phyloP scores from a whole-genome alignment of 2,329 filamentous ascomycete genomes.

The Tolypocladium ovalisporum region DNA sequence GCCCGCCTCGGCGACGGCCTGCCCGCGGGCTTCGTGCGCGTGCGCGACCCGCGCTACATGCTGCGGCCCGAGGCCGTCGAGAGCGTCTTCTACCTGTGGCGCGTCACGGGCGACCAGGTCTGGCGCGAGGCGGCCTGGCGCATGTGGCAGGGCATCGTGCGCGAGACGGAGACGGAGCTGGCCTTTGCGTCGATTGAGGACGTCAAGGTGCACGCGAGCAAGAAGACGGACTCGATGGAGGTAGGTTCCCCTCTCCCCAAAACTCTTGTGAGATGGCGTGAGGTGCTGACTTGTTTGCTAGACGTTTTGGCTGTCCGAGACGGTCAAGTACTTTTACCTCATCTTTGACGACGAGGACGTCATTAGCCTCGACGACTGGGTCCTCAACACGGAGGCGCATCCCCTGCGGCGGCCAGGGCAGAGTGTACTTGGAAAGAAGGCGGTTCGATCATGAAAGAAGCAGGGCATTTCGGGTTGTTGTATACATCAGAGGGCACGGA shows the following conservation, averaged over 20 bases:
- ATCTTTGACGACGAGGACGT: constrained; percentile 54
- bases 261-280: too few species aligned
- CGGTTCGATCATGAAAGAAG: too few species aligned
- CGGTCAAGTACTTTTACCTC: constrained; percentile 68
- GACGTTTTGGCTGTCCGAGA: constrained; percentile 67
- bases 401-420: constrained; percentile 26
- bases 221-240: constrained; percentile 52
- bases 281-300: constrained; percentile 8
- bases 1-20: constrained; percentile 13
- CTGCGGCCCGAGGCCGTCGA: constrained; percentile 41
- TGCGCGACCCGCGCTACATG: constrained; percentile 30
- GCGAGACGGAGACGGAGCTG: constrained; percentile 29
- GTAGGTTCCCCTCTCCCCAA: constrained; percentile 15
- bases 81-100: constrained; percentile 40
- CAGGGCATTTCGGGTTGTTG: too few species aligned
- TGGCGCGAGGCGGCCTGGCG: constrained; percentile 35
- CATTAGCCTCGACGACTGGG: constrained; percentile 60
- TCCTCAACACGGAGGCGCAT: constrained; percentile 50
- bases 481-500: too few species aligned
- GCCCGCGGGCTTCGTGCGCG: constrained; percentile 47
- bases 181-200: constrained; percentile 31
- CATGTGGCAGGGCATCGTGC: constrained; percentile 33
- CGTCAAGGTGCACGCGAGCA: constrained; percentile 17
- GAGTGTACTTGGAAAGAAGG: not conserved
- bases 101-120: constrained; percentile 32